phyloP scores from a whole-genome alignment of 2,329 filamentous ascomycete species.

The Penicillium sp. region DNA sequence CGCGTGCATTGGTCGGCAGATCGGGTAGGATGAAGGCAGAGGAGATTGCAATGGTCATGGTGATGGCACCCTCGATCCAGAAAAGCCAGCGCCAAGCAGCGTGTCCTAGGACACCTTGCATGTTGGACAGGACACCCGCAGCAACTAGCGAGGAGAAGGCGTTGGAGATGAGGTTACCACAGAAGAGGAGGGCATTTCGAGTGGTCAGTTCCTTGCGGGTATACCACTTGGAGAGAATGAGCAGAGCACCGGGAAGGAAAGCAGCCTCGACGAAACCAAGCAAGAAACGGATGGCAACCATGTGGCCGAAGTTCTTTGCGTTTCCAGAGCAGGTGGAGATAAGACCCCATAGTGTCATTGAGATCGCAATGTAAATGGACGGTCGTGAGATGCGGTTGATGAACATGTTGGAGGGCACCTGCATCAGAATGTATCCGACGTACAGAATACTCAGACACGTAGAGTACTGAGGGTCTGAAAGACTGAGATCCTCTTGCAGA shows the following conservation, averaged over 20 bases:
- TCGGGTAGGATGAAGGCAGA: conserved; percentile 52
- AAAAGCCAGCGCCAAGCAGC: conserved; percentile 54
- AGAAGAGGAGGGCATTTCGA: conserved; percentile 53
- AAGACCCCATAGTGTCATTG: conserved; percentile 62
- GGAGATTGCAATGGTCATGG: conserved; percentile 42
- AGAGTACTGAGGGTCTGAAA: conserved; percentile 43
- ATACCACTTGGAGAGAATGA: conserved; percentile 54
- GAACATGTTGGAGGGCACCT: conserved; percentile 53
- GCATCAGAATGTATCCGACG: conserved; percentile 52
- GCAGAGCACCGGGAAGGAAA: conserved; percentile 43
- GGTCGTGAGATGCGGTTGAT: conserved; percentile 51
- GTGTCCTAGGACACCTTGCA: conserved; percentile 46
- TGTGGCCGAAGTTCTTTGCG: conserved; percentile 39
- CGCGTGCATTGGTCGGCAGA: conserved; percentile 58
- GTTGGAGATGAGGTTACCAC: conserved; percentile 52
- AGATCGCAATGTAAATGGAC: conserved; percentile 50
- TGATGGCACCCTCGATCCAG: conserved; percentile 60
- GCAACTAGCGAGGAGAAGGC: conserved; percentile 52
- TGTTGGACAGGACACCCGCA: conserved; percentile 50
- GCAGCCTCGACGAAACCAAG: conserved; percentile 45
- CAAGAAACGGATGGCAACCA: conserved; percentile 44
- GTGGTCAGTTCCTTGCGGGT: conserved; percentile 50
- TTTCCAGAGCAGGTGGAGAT: conserved; percentile 62
- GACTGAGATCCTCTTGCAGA: conserved; percentile 42
- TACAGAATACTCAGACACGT: conserved; percentile 51